Evolutionary conservation across 2,329 filamentous ascomycete genomes (phyloP).

Genomic region (Clonostachys solani): DNA sequence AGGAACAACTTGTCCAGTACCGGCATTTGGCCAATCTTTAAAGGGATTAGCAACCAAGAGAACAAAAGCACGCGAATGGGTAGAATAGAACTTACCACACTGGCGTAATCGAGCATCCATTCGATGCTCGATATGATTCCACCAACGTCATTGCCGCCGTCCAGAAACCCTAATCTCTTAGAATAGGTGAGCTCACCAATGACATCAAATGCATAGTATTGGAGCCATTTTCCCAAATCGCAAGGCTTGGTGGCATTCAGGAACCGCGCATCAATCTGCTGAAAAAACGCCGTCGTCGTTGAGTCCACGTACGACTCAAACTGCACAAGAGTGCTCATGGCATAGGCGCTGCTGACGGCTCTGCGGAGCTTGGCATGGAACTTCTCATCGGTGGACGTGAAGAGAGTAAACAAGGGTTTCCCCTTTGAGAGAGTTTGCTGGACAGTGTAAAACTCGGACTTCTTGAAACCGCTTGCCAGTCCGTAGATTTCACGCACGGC

Average conservation of each 20-base stretch:
- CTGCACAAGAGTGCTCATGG: slow-evolving; percentile 39
- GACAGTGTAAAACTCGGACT: slow-evolving; percentile 80
- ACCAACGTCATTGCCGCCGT: slow-evolving; percentile 37
- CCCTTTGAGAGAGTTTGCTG: slow-evolving; percentile 71
- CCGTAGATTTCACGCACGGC: slow-evolving; percentile 77
- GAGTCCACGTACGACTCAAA: slow-evolving; percentile 46
- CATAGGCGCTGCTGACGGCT: slow-evolving; percentile 36
- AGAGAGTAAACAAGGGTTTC: slow-evolving; percentile 64
- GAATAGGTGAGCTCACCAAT: slow-evolving; percentile 43
- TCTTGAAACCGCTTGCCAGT: slow-evolving; percentile 74
- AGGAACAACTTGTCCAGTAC: slow-evolving; percentile 64
- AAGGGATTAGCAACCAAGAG: too few relatives aligned
- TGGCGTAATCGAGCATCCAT: slow-evolving; percentile 11
- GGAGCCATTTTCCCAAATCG: slow-evolving; percentile 36
- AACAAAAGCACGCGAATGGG: too few relatives aligned
- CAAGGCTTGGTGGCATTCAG: slow-evolving; percentile 24
- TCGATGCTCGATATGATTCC: slow-evolving; percentile 27
- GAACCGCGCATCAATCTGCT: slow-evolving; percentile 17
- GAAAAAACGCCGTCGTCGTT: slow-evolving; percentile 35
- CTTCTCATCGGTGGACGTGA: slow-evolving; percentile 70
- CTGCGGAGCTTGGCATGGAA: slow-evolving; percentile 44
- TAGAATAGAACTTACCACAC: slow-evolving; percentile 7
- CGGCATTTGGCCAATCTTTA: slow-evolving; percentile 68
- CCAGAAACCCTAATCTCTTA: slow-evolving; percentile 35
- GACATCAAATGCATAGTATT: slow-evolving; percentile 45